phyloP scores from a whole-genome alignment of 768 basidiomycete species.

The Lactarius pseudohatsudake region DNA sequence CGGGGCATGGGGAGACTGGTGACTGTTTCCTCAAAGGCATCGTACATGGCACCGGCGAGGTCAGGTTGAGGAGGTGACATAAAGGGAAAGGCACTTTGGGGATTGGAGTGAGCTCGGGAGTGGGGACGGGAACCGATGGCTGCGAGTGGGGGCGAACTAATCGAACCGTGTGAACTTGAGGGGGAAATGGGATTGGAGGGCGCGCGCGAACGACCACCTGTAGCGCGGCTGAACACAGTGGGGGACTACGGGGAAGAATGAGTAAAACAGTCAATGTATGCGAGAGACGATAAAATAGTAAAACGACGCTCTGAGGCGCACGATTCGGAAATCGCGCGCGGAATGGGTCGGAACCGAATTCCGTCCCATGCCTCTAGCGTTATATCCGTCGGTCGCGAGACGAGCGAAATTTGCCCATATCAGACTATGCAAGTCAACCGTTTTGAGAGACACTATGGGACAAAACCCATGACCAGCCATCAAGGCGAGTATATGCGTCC shows the following conservation, averaged over 20 bases:
- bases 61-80: slow-evolving; percentile 45
- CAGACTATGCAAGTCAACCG: neutral
- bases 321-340: neutral
- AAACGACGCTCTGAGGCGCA: neutral
- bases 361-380: neutral
- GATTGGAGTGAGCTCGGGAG: slow-evolving; percentile 59
- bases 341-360: neutral
- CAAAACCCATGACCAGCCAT: neutral
- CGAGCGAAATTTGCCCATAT: neutral
- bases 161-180: slow-evolving; percentile 37
- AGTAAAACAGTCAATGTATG: slow-evolving; percentile 32
- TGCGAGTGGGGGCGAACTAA: slow-evolving; percentile 44
- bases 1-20: slow-evolving; percentile 62
- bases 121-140: slow-evolving; percentile 55
- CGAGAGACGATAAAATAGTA: neutral
- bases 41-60: slow-evolving; percentile 37
- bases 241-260: slow-evolving; percentile 42
- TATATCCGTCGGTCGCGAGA: neutral
- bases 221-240: slow-evolving; percentile 44
- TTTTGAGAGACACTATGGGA: neutral
- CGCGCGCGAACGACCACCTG: slow-evolving; percentile 53
- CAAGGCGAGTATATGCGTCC: neutral
- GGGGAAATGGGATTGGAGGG: slow-evolving; percentile 71
- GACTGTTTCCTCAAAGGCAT: slow-evolving; percentile 48
- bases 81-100: slow-evolving; percentile 41